Evolutionary conservation across 2,329 filamentous ascomycete genomes (phyloP), one percentile per base, ranked within the genome.

Genomic region (Talaromyces rugulosus): DNA sequence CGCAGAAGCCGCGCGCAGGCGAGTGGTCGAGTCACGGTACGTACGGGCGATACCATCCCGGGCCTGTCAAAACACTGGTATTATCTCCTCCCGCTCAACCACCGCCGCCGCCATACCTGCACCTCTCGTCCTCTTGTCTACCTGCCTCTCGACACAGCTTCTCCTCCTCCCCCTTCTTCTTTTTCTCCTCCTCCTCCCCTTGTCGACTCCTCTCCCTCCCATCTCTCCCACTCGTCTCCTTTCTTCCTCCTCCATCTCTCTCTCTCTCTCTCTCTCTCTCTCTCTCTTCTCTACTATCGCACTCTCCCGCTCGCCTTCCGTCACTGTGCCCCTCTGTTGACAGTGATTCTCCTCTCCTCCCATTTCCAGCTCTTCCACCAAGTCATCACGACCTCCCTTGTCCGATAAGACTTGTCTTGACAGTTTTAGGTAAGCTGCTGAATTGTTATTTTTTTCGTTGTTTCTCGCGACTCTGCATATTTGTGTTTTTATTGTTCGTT

Each of bases 261-360:
- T 63, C 60, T 63, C 62, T 33, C 30, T 64, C 64, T 63, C 65
- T 60, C 42, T 34, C 55, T 64, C 65, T 66, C 63, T 66, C 64
- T 63, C 63, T 66, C 61, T 61, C 65, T 63, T 66, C 64, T 64
- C 66, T 64, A 65, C 65, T 64, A 62, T 66, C 66, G 62, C 42
- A 30, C 57, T 30, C 23, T 34, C 55, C 40, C 53, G 27, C 56
- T 33, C 23, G 31, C 63, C 60, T 59, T 61, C 67, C 65, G 64
- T 66, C 61, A 62, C 61, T 65, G 62, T 65, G 62, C 62, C 62
- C 61, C 53, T 57, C 44, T 54, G 56, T 57, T 53, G 50, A 53
- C 50, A 53, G 50, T 53, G 50, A 28, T 16, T n/a, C 44, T 53
- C 47, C 30, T 61, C 58, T 54, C 40, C 56, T 60, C 28, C 63